Percentiles rank a stretch among this genome's conserved stretches.
Evolutionary conservation across 306 rosid genomes (phyloP).

Genomic region (Quercus aquifolioides): DNA sequence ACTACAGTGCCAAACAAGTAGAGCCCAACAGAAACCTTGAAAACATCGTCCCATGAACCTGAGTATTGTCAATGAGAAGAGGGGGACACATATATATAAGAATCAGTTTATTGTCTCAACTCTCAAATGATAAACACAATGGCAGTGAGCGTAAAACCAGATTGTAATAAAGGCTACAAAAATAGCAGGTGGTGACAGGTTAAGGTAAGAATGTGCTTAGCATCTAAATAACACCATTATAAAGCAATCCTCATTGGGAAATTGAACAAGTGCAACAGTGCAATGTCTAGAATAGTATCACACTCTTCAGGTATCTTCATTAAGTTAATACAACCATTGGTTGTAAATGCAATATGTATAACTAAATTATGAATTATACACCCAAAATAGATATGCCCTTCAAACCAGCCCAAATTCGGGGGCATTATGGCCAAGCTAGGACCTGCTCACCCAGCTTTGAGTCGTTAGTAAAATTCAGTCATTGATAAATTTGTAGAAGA

Average conservation of each 20-base stretch:
- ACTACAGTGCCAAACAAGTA: constrained; percentile 93
- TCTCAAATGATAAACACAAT: not conserved
- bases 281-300: too few relatives aligned
- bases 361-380: too few relatives aligned
- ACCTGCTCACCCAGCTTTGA: too few relatives aligned
- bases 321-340: too few relatives aligned
- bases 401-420: too few relatives aligned
- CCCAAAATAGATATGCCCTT: too few relatives aligned
- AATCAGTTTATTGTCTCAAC: not conserved
- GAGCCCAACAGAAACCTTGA: constrained; percentile 93
- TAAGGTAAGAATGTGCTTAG: not conserved
- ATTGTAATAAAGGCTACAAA: not conserved
- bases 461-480: too few relatives aligned
- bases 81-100: not conserved
- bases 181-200: not conserved
- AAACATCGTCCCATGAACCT: constrained; percentile 98
- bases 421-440: too few relatives aligned
- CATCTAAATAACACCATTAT: not conserved
- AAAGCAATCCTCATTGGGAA: not conserved
- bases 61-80: constrained; percentile 16
- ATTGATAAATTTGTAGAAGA: too few relatives aligned
- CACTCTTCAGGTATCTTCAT: too few relatives aligned
- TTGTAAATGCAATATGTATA: too few relatives aligned
- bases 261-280: not conserved
- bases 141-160: not conserved